Evolutionary conservation across 2,329 filamentous ascomycete genomes (phyloP), one percentile per base, ranked within the genome.

Genomic region (Aschersonia sp.): DNA sequence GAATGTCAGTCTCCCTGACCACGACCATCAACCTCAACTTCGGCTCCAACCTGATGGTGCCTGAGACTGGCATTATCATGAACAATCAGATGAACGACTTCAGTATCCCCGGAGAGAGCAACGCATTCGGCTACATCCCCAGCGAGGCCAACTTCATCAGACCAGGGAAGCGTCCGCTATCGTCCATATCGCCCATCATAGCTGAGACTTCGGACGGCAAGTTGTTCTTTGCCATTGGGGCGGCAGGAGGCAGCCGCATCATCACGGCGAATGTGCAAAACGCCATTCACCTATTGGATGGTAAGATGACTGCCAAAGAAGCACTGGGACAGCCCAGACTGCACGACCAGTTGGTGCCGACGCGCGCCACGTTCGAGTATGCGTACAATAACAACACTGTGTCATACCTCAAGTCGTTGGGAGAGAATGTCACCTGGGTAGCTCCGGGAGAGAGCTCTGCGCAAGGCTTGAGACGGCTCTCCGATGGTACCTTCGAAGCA

Each of bases 1-100:
- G 88, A 0, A 64, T 94, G 54, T 76, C 85, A 6, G 74, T 94
- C 45, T 84, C 84, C 0, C 68, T 89, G 2, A 94, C 88, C 0
- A 89, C 85, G 0, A 94, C 88, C 0, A 69, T 94, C 51, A 94
- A 94, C 61, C 69, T 88, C 5, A 69, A 86, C 2, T 94, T 94
- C 55, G 88, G 88, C 9, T 85, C 80, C 6, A 74, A 75, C 3
- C 56, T 94, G 43, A 77, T 92, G 55, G 78, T 92, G 0, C 87
- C 87, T 0, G 85, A 92, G 58, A 92, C 86, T 0, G 87, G 87
- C 3, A 70, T 92, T 43, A 83, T 89, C 47, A 81, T 89, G 65
- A 78, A 77, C 58, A 65, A 75, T 51, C 71, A 78, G 56, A 73
- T 74, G 68, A 72, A 78, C 67, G 85, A 91, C 61, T 94, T 94